phyloP scores from a whole-genome alignment of 192 early-diverging fungal species.

The Gaertneriomyces semiglobifer region DNA sequence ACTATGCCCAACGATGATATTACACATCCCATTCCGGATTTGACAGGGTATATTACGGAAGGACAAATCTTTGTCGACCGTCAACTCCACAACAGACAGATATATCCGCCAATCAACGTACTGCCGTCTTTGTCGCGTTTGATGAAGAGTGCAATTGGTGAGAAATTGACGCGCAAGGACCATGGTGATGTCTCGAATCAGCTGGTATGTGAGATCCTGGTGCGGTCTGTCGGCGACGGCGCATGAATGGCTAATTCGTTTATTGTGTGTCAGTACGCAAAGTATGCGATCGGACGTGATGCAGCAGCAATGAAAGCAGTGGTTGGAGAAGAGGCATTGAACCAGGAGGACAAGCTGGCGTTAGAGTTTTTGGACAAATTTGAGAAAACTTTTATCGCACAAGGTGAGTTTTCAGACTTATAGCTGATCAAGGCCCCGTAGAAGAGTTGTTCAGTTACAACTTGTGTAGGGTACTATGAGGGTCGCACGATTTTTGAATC shows the following conservation, averaged over 20 bases:
- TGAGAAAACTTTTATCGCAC: constrained; percentile 94
- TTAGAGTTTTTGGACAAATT: constrained; percentile 99
- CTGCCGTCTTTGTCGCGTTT: constrained; percentile 96
- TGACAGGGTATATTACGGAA: constrained; percentile 99
- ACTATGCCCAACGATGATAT: constrained; percentile 99
- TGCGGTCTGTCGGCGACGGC: neutral
- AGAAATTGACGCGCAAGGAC: constrained; percentile 95
- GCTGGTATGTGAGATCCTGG: constrained; percentile 52
- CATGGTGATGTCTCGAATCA: constrained; percentile 99
- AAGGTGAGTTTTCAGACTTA: constrained; percentile 54
- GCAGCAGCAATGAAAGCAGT: constrained; percentile 99
- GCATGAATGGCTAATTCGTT: neutral
- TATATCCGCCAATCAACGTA: constrained; percentile 99
- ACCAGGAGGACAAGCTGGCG: constrained; percentile 95
- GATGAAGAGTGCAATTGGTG: constrained; percentile 99
- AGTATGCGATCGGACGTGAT: constrained; percentile 98
- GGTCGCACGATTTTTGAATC: constrained; percentile 95
- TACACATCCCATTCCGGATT: constrained; percentile 98
- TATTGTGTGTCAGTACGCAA: constrained; percentile 69
- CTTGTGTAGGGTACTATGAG: constrained; percentile 75
- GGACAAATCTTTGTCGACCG: constrained; percentile 99
- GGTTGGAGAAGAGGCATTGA: constrained; percentile 98
- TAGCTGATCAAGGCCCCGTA: neutral
- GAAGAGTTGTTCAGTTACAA: too few relatives aligned
- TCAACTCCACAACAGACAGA: constrained; percentile 96